Base-by-base conservation (phyloP, 169 alveolate genomes). In the Eimeria brunetti region DNA sequence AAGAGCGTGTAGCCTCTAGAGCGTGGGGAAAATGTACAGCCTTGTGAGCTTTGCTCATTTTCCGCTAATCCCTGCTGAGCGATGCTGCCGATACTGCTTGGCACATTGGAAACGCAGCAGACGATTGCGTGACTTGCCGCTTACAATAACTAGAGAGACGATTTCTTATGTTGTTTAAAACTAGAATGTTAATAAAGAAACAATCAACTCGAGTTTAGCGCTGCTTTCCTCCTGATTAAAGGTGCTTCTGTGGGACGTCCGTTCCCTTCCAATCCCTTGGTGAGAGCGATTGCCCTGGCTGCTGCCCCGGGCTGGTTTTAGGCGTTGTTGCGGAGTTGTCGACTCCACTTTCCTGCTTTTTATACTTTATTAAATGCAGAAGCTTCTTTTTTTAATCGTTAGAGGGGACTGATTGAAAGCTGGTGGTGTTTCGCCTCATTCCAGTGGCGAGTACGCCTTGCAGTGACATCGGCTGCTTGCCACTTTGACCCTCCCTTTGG, bases 241-340 rank as follows among this genome's bases (percentile, higher is more conserved):
- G 64, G n/a, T 7, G 86, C 86, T 44, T 76, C 24, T 49, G 64
- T 76, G 64, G 86, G 36, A 46, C 86, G 86, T 18, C 86, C 86
- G 86, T 44, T 76, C 86, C 86, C 86, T 22, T 12, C 46, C 60
- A 76, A 41, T 24, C 86, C 18, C 60, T 76, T 30, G 64, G 27
- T 76, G 86, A 76, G 86, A 76, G 86, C 86, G 86, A 46, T 76
- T 76, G 86, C 44, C 27, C 86, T 76, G 86, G 86, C 86, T 44
- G 86, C 64, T 76, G 86, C 86, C 56, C 27, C 44, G 38, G 44
- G 56, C 86, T 20, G 14, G 41, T 41, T 76, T 76, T 64, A n/a
- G 36, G 36, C 64, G 38, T 12, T 27, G 41, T 1, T 44, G 38
- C 0, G 36, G 24, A 12, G 44, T 22, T 41, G 11, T 76, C 44